phyloP scores from a whole-genome alignment of 1,139 yeast genomes.

The Scheffersomyces titani region DNA sequence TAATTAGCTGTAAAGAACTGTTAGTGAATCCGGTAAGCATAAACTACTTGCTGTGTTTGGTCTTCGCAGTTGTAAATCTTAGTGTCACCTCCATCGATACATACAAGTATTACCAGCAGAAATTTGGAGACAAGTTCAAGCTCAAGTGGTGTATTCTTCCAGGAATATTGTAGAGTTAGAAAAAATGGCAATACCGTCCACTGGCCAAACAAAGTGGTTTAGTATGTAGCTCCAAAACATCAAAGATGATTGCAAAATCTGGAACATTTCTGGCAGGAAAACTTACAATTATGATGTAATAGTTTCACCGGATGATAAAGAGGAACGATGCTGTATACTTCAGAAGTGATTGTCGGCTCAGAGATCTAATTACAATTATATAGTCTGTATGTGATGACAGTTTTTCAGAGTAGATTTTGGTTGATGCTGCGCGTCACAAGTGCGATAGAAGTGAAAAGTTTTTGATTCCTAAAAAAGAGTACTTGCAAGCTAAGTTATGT shows the following conservation, averaged over 20 bases:
- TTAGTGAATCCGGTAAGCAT: constrained; percentile 9
- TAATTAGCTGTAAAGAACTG: constrained; percentile 17
- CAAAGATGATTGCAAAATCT: neutral
- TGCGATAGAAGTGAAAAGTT: neutral
- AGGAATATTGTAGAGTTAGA: constrained; percentile 2
- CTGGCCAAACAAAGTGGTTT: too few relatives aligned
- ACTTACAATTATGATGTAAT: neutral
- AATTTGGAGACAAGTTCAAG: constrained; percentile 9
- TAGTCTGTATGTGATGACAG: neutral
- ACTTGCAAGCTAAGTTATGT: neutral
- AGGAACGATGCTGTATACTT: neutral
- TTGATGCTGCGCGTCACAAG: neutral
- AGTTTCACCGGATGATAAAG: neutral
- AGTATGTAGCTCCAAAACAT: too few relatives aligned
- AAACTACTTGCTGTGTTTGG: constrained; percentile 25
- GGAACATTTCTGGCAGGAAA: neutral
- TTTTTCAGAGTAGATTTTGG: neutral
- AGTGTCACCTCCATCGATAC: constrained; percentile 64
- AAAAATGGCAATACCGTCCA: too few relatives aligned
- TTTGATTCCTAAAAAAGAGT: too few relatives aligned
- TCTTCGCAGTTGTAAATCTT: constrained; percentile 67
- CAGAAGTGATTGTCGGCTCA: neutral
- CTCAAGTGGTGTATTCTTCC: constrained; percentile 12
- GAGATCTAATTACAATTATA: neutral
- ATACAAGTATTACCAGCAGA: constrained; percentile 47